Evolutionary conservation across 2,329 filamentous ascomycete species (phyloP), one percentile per base, ranked within the genome.

Genomic region (Curvularia eragrostidis): DNA sequence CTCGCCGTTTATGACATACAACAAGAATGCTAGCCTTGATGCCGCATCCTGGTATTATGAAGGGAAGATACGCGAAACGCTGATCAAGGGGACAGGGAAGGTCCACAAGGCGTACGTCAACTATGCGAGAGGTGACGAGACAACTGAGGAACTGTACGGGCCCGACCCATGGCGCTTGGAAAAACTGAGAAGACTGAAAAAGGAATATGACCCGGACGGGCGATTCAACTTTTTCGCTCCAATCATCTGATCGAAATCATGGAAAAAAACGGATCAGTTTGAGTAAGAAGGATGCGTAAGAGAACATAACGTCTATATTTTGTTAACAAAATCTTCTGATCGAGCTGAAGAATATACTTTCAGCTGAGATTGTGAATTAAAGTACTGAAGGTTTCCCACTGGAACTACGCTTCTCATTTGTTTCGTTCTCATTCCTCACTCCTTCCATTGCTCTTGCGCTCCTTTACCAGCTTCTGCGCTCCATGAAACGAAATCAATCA

Each of bases 81-180:
- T 69, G 34, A 39, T 64, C 1, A 24, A 63, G 12, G 62, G 61
- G 2, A 62, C 58, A 12, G 61, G 54, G 0, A 53, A 56, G 34
- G 52, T 43, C 2, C 28, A 62, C 19, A 48, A 44, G 6, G 63
- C 68, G 3, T 78, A 77, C 54, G 64, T 76, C 6, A 76, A 77
- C 50, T 78, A 77, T 54, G 68, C 68, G 2, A 59, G 58, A 18
- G 69, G 68, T 1, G 67, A 70, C n/a, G 72, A 75, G 38, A 63
- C 62, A 21, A 51, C 69, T 3, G 65, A 74, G 55, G 63, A 59
- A 0, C 15, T 75, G 13, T 79, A 78, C 55, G 76, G 75, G 10
- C 67, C 69, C 52, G 73, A 77, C 38, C 9, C 58, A 7, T 75
- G 73, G 74, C 60, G 74, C 28, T 28, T 77, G 48, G 59, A 72